Evolutionary conservation across 495 filamentous ascomycete species (phyloP).

Genomic region (Hypomontagnella submonticulosa): DNA sequence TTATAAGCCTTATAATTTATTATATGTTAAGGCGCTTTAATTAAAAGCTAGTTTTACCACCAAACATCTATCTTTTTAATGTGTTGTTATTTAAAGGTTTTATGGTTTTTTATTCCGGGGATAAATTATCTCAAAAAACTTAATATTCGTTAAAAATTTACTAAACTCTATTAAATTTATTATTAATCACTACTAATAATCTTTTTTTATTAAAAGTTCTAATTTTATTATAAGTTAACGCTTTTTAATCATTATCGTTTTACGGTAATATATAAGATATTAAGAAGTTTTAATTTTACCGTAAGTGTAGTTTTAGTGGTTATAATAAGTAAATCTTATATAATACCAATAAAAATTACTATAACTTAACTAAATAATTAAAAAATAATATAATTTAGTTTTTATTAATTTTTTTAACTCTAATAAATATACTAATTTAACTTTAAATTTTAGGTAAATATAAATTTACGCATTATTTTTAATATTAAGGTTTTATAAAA

Average conservation of each 20-base stretch:
- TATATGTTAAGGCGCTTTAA: too few species aligned
- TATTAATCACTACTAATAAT: background rate
- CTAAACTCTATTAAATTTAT: background rate
- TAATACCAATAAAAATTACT: background rate
- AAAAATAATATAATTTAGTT: background rate
- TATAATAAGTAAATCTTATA: background rate
- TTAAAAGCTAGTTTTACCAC: background rate
- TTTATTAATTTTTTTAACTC: background rate
- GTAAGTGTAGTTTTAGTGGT: background rate
- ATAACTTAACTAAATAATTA: background rate
- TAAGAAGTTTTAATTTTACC: background rate
- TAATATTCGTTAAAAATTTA: background rate
- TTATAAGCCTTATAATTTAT: background rate
- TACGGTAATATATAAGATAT: background rate
- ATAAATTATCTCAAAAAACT: background rate
- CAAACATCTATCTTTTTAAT: background rate
- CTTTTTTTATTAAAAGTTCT: background rate
- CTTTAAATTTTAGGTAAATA: background rate
- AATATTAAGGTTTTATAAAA: background rate
- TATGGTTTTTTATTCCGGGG: background rate
- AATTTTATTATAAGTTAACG: background rate
- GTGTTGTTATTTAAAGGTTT: background rate
- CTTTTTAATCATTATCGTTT: background rate
- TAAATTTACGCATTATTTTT: background rate
- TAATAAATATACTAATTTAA: background rate